Evolutionary conservation across 257 asterid genomes (phyloP).

Genomic region (Capsicum baccatum): DNA sequence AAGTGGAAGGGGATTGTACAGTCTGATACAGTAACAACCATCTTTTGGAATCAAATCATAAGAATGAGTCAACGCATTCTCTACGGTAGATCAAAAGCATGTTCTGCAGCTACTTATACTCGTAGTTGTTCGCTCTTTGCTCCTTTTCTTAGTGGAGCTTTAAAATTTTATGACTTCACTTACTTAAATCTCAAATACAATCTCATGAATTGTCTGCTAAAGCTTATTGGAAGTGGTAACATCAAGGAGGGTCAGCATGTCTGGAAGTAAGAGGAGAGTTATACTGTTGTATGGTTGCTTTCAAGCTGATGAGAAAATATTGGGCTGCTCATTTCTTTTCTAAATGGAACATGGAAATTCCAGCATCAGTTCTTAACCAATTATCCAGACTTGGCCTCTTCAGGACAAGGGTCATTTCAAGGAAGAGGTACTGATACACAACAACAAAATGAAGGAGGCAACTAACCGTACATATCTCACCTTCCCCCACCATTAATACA

Average conservation of each 20-base stretch:
- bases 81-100: not conserved
- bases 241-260: not conserved
- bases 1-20: not conserved
- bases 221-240: not conserved
- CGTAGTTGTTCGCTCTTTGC: not conserved
- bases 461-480: not conserved
- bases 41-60: slow-evolving; percentile 2
- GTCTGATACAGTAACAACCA: not conserved
- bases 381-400: not conserved
- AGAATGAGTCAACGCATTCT: not conserved
- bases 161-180: not conserved
- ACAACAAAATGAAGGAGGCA: not conserved
- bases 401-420: slow-evolving; percentile 1
- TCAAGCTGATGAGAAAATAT: not conserved
- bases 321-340: not conserved
- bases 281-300: not conserved
- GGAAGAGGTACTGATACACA: slow-evolving; percentile 14
- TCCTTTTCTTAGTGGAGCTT: not conserved
- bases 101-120: not conserved
- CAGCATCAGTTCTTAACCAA: not conserved
- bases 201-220: not conserved
- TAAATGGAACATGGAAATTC: not conserved
- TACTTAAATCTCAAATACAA: not conserved
- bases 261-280: not conserved
- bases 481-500: not conserved